Conservation (phyloP, 2,329 filamentous ascomycete species). For the Phoma herbarum region DNA sequence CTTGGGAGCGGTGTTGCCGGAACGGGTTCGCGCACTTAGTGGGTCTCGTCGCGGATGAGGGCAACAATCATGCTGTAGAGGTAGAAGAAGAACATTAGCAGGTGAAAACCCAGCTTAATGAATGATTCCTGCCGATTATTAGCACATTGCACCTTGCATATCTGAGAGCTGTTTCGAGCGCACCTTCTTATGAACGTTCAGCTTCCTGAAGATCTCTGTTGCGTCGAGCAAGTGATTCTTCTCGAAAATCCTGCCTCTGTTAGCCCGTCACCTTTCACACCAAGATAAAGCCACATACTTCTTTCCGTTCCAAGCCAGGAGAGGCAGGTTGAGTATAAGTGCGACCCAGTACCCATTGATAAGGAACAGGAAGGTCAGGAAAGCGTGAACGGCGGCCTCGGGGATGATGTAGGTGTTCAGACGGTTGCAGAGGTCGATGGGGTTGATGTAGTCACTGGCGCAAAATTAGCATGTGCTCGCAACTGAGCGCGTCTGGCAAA, state of each 20-base stretch:
- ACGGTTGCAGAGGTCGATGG: slow-evolving; percentile 99
- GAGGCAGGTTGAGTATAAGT: slow-evolving; percentile 87
- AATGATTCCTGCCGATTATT: slow-evolving; percentile 81
- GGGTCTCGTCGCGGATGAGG: slow-evolving; percentile 91
- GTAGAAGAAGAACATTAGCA: slow-evolving; percentile 99
- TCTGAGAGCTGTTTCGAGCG: slow-evolving; percentile 8
- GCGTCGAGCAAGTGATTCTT: slow-evolving; percentile 97
- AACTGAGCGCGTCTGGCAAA: background rate
- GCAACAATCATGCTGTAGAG: slow-evolving; percentile 99
- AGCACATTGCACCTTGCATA: slow-evolving; percentile 14
- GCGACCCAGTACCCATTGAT: slow-evolving; percentile 99
- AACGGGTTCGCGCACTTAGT: slow-evolving; percentile 59
- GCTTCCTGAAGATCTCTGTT: slow-evolving; percentile 98
- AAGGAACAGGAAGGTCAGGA: slow-evolving; percentile 93
- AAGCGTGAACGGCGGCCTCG: slow-evolving; percentile 95
- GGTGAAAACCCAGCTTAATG: slow-evolving; percentile 97
- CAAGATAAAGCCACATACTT: slow-evolving; percentile 73
- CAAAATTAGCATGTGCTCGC: slow-evolving; percentile 43
- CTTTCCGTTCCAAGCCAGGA: slow-evolving; percentile 94
- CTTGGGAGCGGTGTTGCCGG: slow-evolving; percentile 4
- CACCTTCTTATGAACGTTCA: slow-evolving; percentile 99
- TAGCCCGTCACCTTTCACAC: slow-evolving; percentile 30
- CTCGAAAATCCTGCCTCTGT: slow-evolving; percentile 80
- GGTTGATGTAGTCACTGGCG: slow-evolving; percentile 97
- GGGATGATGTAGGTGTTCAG: slow-evolving; percentile 99